Evolutionary conservation across 1,284 basidiomycete genomes (phyloP).

Genomic region (Rhodotorula sp.): DNA sequence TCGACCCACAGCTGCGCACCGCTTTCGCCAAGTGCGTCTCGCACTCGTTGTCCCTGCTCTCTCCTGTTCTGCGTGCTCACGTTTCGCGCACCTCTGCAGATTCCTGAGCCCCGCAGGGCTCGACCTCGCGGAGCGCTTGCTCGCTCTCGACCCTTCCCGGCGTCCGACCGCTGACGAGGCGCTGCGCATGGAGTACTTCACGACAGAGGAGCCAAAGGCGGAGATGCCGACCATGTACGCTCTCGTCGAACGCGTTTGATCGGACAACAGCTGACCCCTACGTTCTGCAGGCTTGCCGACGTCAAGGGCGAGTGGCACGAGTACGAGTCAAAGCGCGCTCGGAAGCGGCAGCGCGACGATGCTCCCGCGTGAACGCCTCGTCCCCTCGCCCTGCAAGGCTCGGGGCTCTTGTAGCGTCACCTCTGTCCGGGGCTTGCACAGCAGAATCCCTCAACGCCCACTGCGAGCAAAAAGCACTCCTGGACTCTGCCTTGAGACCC

Average conservation of each 20-base stretch:
- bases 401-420: too few relatives aligned
- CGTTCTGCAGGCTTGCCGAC: conserved; percentile 61
- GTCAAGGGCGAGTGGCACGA: conserved; percentile 94
- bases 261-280: conserved; percentile 39
- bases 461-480: too few relatives aligned
- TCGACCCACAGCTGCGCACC: conserved; percentile 72
- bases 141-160: conserved; percentile 77
- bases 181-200: conserved; percentile 79
- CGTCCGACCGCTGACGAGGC: conserved; percentile 80
- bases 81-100: background rate
- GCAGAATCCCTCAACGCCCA: too few relatives aligned
- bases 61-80: background rate
- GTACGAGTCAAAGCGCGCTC: conserved; percentile 78
- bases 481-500: too few relatives aligned
- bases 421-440: too few relatives aligned
- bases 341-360: conserved; percentile 26
- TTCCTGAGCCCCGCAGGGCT: conserved; percentile 56
- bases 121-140: conserved; percentile 76
- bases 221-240: conserved; percentile 76
- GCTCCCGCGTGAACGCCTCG: background rate
- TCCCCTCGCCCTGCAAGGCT: background rate
- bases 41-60: background rate
- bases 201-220: conserved; percentile 69
- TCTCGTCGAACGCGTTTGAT: background rate
- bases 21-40: conserved; percentile 71